Evolutionary conservation across 2,329 filamentous ascomycete genomes (phyloP).

Genomic region (Pseudopithomyces maydicus): DNA sequence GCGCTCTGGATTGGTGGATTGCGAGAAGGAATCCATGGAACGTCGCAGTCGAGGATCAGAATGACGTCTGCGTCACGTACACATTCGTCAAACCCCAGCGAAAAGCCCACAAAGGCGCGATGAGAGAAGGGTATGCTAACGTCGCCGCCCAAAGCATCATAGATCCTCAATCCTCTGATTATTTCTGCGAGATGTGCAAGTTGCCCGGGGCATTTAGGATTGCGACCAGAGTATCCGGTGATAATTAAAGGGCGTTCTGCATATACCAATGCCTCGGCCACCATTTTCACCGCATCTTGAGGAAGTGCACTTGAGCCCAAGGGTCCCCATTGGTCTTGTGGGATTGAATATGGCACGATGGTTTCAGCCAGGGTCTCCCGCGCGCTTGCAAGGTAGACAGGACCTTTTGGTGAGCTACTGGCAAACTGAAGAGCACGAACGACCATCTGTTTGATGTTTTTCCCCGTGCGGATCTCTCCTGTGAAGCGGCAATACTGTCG

Average conservation of each 20-base stretch:
- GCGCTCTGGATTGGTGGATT: constrained; percentile 60
- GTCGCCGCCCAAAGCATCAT: constrained; percentile 23
- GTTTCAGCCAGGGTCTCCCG: constrained; percentile 24
- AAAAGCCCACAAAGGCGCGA: constrained; percentile 19
- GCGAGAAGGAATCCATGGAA: constrained; percentile 25
- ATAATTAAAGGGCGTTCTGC: constrained; percentile 24
- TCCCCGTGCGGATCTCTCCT: constrained; percentile 32
- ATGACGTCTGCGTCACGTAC: constrained; percentile 21
- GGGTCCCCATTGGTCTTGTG: constrained; percentile 20
- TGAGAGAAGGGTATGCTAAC: constrained; percentile 25
- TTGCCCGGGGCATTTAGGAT: constrained; percentile 7
- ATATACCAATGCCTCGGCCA: constrained; percentile 15
- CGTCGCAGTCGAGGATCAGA: constrained; percentile 25
- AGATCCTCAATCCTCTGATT: constrained; percentile 18
- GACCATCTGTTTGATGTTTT: constrained; percentile 33
- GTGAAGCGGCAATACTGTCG: constrained; percentile 38
- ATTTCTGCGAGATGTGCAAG: constrained; percentile 20
- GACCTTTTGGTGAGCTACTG: constrained; percentile 27
- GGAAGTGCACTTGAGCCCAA: constrained; percentile 22
- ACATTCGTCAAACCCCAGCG: constrained; percentile 19
- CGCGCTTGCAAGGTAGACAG: constrained; percentile 22
- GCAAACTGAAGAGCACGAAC: constrained; percentile 33
- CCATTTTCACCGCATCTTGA: constrained; percentile 14
- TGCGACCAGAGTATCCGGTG: constrained; percentile 26
- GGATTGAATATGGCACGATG: constrained; percentile 18